Base-by-base conservation (phyloP, 495 filamentous ascomycete species). In the Wilcoxina mikolae region DNA sequence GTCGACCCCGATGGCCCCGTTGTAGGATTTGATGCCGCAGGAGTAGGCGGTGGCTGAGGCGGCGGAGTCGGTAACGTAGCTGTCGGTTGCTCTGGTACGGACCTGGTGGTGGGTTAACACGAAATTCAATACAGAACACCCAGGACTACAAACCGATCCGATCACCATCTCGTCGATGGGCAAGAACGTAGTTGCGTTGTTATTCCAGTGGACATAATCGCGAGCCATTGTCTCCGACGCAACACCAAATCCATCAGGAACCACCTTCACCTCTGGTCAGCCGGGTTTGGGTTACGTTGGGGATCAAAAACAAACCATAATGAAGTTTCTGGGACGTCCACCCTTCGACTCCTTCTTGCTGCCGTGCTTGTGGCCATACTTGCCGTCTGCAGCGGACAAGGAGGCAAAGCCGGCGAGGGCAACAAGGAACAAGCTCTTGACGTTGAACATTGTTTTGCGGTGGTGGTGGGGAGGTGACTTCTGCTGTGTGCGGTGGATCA, bases 51-150 rank as follows among this genome's bases (percentile, higher is more conserved):
- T 68, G 12, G 66, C 66, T 35, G 66, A 52, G 20, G 64, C 59
- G 10, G 66, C 58, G 10, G 66, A 68, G 47, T 68, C 67, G 22
- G 67, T 62, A 39, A 68, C 65, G 25, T 69, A 66, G n/a, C 58
- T 64, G 51, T 66, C 61, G 35, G 55, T 65, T 15, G 67, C 39
- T 25, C 49, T 58, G 26, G 67, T 68, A 7, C 67, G 56, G 25
- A 65, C 48, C 18, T n/a, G n/a, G n/a, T 61, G 56, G n/a, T n/a
- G n/a, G n/a, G n/a, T n/a, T n/a, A n/a, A n/a, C n/a, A n/a, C n/a
- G n/a, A n/a, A n/a, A n/a, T n/a, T n/a, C n/a, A n/a, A n/a, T n/a
- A n/a, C n/a, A n/a, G n/a, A n/a, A n/a, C n/a, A n/a, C n/a, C n/a
- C n/a, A n/a, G n/a, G n/a, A n/a, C n/a, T n/a, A n/a, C n/a, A n/a